Percentiles rank a stretch among this genome's conserved stretches.
Evolutionary conservation across 2,329 filamentous ascomycete genomes (phyloP).

Genomic region (Sporothrix mexicana): DNA sequence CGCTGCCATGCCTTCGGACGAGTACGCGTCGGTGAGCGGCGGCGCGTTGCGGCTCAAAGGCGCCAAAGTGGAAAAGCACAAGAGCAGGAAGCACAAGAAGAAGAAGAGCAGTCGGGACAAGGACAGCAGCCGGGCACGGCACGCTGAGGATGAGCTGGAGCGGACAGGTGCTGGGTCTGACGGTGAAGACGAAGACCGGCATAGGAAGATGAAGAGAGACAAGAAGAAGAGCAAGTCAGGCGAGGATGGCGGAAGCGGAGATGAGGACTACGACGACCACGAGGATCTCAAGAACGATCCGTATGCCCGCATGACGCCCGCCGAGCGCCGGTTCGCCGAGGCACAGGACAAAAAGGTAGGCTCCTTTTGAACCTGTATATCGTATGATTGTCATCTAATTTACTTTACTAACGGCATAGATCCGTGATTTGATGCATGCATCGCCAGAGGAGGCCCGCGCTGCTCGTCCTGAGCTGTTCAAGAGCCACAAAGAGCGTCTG

Average conservation of each 20-base stretch:
- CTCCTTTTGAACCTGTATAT: too few species aligned
- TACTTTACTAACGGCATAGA: slow-evolving; percentile 59
- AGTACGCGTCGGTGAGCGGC: slow-evolving; percentile 70
- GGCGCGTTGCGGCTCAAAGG: slow-evolving; percentile 89
- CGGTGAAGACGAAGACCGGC: background rate
- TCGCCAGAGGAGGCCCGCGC: slow-evolving; percentile 47
- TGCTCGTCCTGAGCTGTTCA: slow-evolving; percentile 75
- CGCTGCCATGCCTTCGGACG: slow-evolving; percentile 69
- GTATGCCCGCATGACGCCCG: slow-evolving; percentile 73
- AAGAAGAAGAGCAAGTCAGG: slow-evolving; percentile 24
- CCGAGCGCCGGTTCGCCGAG: slow-evolving; percentile 82
- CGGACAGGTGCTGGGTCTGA: background rate
- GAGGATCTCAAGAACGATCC: slow-evolving; percentile 42
- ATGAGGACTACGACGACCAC: slow-evolving; percentile 40
- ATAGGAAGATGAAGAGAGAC: slow-evolving; percentile 30
- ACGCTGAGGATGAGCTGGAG: slow-evolving; percentile 39
- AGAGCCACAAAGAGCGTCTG: slow-evolving; percentile 96
- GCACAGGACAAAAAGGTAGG: slow-evolving; percentile 72
- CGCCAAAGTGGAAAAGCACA: slow-evolving; percentile 65
- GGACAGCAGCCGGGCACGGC: slow-evolving; percentile 37
- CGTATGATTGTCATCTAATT: background rate
- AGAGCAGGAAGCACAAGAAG: slow-evolving; percentile 59
- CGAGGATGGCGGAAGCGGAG: slow-evolving; percentile 31
- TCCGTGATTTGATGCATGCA: slow-evolving; percentile 75
- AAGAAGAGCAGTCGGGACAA: slow-evolving; percentile 36